A percentile compares a stretch with the other conserved stretches of the same genome.
Evolutionary conservation across 768 basidiomycete species (phyloP).

Genomic region (Naganishia vishniacii): DNA sequence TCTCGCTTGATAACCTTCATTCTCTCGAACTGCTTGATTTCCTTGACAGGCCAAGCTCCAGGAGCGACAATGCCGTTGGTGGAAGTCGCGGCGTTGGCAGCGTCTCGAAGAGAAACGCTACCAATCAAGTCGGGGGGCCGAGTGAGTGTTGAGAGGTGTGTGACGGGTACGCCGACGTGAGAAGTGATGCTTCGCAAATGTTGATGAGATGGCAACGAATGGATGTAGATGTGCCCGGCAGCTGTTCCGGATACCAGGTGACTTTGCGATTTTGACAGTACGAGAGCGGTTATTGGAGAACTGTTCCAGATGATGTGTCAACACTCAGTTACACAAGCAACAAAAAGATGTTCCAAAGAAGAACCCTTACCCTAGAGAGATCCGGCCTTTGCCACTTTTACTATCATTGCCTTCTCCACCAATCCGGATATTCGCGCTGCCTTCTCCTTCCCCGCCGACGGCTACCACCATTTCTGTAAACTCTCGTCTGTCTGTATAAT

Average conservation of each 20-base stretch:
- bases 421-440: constrained; percentile 34
- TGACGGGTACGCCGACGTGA: constrained; percentile 55
- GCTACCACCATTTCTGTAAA: constrained; percentile 14
- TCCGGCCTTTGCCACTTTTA: constrained; percentile 41
- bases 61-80: constrained; percentile 6
- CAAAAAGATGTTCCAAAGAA: background rate
- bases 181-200: constrained; percentile 66
- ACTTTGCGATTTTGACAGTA: constrained; percentile 71
- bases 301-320: constrained; percentile 49
- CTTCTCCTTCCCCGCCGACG: constrained; percentile 37
- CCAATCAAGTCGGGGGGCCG: constrained; percentile 83
- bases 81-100: constrained; percentile 21
- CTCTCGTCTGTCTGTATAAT: background rate
- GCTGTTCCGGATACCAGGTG: constrained; percentile 76
- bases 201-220: constrained; percentile 87
- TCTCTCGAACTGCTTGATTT: constrained; percentile 44
- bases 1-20: constrained; percentile 41
- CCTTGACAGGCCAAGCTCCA: constrained; percentile 43
- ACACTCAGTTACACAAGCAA: background rate
- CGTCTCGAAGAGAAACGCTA: constrained; percentile 58
- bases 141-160: constrained; percentile 69
- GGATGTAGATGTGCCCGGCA: constrained; percentile 66
- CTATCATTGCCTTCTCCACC: constrained; percentile 28
- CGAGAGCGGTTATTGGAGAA: constrained; percentile 65
- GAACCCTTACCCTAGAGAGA: constrained; percentile 60